phyloP scores from a whole-genome alignment of 495 filamentous ascomycete genomes.

The Penicillium canescens region DNA sequence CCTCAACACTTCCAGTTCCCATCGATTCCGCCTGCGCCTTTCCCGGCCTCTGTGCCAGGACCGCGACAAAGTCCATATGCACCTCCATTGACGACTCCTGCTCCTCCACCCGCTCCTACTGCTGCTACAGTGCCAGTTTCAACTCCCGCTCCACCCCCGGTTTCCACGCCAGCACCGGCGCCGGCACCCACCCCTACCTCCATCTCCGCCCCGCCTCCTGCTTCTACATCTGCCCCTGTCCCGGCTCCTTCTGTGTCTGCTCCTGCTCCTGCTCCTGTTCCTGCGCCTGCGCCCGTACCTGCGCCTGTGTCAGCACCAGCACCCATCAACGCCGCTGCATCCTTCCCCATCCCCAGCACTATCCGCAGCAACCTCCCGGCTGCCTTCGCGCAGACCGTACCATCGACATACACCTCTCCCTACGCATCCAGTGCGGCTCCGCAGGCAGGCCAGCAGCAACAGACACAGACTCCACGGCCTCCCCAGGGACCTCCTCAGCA shows the following conservation, averaged over 20 bases:
- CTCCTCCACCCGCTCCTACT: constrained; percentile 10
- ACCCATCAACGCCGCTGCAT: constrained; percentile 21
- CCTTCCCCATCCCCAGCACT: constrained; percentile 42
- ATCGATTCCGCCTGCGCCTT: constrained; percentile 37
- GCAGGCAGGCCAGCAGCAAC: constrained; percentile 28
- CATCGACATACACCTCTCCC: constrained; percentile 43
- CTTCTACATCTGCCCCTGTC: constrained; percentile 15
- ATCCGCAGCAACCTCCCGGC: constrained; percentile 46
- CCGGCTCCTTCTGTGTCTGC: constrained; percentile 17
- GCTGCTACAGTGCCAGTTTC: constrained; percentile 16
- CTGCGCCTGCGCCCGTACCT: constrained; percentile 9
- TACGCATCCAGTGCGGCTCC: constrained; percentile 44
- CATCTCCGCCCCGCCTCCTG: constrained; percentile 17
- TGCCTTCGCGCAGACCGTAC: constrained; percentile 41
- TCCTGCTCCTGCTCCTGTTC: background rate
- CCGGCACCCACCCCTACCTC: constrained; percentile 22
- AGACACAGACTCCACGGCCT: constrained; percentile 33
- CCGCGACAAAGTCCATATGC: constrained; percentile 26
- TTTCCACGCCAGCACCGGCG: constrained; percentile 6
- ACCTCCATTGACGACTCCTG: constrained; percentile 10
- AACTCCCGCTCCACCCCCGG: constrained; percentile 9
- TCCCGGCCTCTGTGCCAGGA: constrained; percentile 19
- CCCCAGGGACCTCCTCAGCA: constrained; percentile 25
- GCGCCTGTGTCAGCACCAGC: constrained; percentile 8
- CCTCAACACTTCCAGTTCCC: constrained; percentile 47